These are phyloP conservation scores for Leptomonas pyrrhocoris DNA, from an alignment of 208 protist genomes.

Conservation along the genomic window DNA sequence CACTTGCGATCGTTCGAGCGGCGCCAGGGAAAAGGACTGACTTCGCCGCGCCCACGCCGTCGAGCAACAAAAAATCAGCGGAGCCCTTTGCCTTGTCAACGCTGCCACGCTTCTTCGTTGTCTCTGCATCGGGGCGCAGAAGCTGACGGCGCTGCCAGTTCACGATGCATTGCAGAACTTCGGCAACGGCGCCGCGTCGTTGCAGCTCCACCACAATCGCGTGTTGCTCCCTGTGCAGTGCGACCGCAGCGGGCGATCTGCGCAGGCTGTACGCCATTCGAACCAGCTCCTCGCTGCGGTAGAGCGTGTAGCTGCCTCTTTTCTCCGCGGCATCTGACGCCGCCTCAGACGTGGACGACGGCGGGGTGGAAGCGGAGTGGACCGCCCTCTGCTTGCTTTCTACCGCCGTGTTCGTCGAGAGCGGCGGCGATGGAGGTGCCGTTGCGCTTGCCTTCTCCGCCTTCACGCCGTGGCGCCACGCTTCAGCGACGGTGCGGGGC, in stretches of 20 bases:
- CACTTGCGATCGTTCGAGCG: not conserved
- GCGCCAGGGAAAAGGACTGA: conserved; percentile 32
- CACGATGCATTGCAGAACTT: conserved; percentile 63
- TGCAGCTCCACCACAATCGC: conserved; percentile 33
- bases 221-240: conserved; percentile 18
- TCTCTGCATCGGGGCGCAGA: conserved; percentile 10
- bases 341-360: not conserved
- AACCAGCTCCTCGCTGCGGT: conserved; percentile 21
- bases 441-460: not conserved
- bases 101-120: not conserved
- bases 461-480: conserved; percentile 7
- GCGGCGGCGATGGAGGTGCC: not conserved
- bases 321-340: not conserved
- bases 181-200: conserved; percentile 27
- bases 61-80: conserved; percentile 22
- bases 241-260: not conserved
- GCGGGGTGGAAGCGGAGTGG: not conserved
- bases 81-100: not conserved
- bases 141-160: conserved; percentile 68
- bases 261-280: conserved; percentile 27
- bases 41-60: conserved; percentile 45
- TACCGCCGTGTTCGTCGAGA: not conserved
- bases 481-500: conserved; percentile 9
- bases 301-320: conserved; percentile 6
- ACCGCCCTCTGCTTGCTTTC: too few species aligned